Evolutionary conservation across 306 rosid genomes (phyloP).

Genomic region (Aeschynomene evenia): DNA sequence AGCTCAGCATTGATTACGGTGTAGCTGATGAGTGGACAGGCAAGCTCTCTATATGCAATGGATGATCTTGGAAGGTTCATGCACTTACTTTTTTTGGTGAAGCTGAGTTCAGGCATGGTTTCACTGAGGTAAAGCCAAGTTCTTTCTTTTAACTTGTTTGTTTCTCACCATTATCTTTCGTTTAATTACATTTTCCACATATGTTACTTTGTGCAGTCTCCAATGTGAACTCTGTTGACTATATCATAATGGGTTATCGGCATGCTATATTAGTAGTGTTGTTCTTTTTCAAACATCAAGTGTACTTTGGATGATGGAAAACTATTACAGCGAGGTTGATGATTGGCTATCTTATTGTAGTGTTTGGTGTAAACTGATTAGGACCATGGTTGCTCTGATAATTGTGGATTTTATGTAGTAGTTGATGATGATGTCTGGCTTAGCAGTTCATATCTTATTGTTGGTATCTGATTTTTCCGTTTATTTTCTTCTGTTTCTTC

Average conservation of each 20-base stretch:
- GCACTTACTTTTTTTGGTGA: slow-evolving; percentile 42
- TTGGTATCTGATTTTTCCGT: neutral
- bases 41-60: slow-evolving; percentile 85
- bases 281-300: neutral
- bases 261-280: slow-evolving; percentile 7
- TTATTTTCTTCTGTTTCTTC: neutral
- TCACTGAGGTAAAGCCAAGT: slow-evolving; percentile 48
- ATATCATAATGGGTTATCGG: neutral
- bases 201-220: slow-evolving; percentile 19
- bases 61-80: slow-evolving; percentile 34
- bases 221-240: neutral
- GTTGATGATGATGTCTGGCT: slow-evolving; percentile 8
- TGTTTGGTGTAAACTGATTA: neutral
- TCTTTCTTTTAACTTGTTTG: neutral
- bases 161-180: slow-evolving; percentile 2
- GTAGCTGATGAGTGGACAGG: slow-evolving; percentile 81
- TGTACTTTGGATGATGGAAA: neutral
- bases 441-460: neutral
- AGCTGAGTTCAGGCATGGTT: slow-evolving; percentile 38
- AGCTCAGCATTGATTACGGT: slow-evolving; percentile 93
- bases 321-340: slow-evolving; percentile 14
- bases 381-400: neutral
- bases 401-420: slow-evolving; percentile 14
- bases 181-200: slow-evolving; percentile 1
- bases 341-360: neutral